phyloP scores from a whole-genome alignment of 169 alveolate genomes.

The Plasmodium coatneyi region DNA sequence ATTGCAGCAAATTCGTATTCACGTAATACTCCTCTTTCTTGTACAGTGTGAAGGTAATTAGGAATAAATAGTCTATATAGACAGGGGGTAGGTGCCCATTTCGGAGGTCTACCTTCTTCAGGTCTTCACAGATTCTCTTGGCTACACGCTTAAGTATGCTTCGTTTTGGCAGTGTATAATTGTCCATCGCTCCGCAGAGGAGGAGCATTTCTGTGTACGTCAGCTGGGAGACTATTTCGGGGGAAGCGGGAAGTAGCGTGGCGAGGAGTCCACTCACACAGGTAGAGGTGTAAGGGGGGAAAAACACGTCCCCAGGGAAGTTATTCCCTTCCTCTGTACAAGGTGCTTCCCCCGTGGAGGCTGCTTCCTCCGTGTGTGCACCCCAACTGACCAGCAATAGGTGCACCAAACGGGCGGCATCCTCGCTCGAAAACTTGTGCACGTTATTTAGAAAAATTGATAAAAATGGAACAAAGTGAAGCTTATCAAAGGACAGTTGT shows the following conservation, averaged over 20 bases:
- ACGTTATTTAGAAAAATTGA: slow-evolving; percentile 8
- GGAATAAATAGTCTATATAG: slow-evolving; percentile 5
- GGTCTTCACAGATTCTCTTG: neutral
- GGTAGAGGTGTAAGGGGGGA: neutral
- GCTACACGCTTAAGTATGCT: neutral
- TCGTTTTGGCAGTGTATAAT: neutral
- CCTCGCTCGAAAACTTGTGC: slow-evolving; percentile 31
- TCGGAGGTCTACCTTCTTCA: neutral
- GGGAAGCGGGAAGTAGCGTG: neutral
- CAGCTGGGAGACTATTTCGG: neutral
- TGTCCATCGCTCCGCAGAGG: slow-evolving; percentile 32
- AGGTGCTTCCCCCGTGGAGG: neutral
- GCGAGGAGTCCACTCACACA: slow-evolving; percentile 26
- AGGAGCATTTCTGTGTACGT: slow-evolving; percentile 33
- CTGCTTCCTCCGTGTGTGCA: neutral
- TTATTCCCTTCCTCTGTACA: no score
- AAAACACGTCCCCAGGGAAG: no score
- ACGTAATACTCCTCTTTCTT: neutral
- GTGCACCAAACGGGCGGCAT: neutral
- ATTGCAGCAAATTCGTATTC: neutral
- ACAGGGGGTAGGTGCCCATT: neutral
- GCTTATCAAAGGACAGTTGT: neutral
- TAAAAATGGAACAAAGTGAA: slow-evolving; percentile 13
- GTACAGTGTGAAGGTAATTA: neutral
- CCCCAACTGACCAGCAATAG: slow-evolving; percentile 15